Evolutionary conservation across 2,329 filamentous ascomycete genomes (phyloP).

Genomic region (Beauveria sp.): DNA sequence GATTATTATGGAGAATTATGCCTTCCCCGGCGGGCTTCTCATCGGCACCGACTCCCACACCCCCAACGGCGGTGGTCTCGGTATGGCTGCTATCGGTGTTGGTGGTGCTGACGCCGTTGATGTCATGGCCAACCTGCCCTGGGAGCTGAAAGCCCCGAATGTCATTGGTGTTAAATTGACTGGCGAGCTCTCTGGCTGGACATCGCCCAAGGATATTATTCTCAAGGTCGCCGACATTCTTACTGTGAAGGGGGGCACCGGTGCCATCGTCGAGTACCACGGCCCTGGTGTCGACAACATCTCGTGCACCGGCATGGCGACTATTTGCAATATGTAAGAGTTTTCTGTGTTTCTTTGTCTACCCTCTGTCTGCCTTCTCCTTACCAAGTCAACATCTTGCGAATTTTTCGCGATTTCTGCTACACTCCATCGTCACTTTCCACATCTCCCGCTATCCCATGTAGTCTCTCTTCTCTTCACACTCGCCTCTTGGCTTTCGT

Average conservation of each 20-base stretch:
- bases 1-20: slow-evolving; percentile 97
- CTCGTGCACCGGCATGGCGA: slow-evolving; percentile 55
- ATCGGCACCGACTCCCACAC: slow-evolving; percentile 98
- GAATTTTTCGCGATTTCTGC: too few species aligned
- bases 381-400: neutral
- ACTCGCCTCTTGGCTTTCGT: too few species aligned
- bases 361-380: neutral
- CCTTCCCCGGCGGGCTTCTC: slow-evolving; percentile 95
- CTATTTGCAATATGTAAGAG: slow-evolving; percentile 56
- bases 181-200: slow-evolving; percentile 83
- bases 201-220: slow-evolving; percentile 92
- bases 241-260: slow-evolving; percentile 96
- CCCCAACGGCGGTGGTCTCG: slow-evolving; percentile 92
- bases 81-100: slow-evolving; percentile 91
- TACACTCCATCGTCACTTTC: too few species aligned
- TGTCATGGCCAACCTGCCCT: slow-evolving; percentile 93
- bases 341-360: neutral
- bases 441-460: too few species aligned
- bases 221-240: slow-evolving; percentile 94
- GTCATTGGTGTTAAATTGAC: slow-evolving; percentile 94
- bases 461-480: too few species aligned
- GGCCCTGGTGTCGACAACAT: slow-evolving; percentile 61
- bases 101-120: slow-evolving; percentile 98
- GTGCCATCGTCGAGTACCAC: slow-evolving; percentile 75
- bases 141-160: slow-evolving; percentile 98